Conservation (phyloP, 306 rosid species). For the Amphicarpaea edgeworthii region DNA sequence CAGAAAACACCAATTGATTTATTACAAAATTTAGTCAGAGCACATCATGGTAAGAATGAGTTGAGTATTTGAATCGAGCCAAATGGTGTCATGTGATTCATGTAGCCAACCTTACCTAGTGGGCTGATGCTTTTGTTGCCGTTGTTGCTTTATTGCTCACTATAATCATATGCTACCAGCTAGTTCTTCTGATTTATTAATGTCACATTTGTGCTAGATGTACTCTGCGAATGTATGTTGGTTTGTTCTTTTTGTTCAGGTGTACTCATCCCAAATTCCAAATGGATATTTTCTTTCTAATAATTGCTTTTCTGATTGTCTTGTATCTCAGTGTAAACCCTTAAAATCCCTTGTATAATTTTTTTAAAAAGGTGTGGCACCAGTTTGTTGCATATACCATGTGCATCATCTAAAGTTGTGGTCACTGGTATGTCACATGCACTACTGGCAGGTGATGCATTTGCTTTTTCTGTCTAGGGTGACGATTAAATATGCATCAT, state of each 20-base stretch:
- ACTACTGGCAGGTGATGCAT: constrained; percentile 12
- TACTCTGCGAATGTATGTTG: constrained; percentile 20
- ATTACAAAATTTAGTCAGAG: constrained; percentile 18
- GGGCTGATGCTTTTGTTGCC: not conserved
- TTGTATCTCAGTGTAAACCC: constrained; percentile 6
- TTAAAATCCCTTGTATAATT: not conserved
- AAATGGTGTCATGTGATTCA: not conserved
- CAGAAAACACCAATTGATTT: not conserved
- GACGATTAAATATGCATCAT: constrained; percentile 8
- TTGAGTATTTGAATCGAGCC: constrained; percentile 4
- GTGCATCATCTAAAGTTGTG: not conserved
- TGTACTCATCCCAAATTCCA: constrained; percentile 33
- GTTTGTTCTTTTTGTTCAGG: constrained; percentile 28
- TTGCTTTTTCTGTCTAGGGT: constrained; percentile 19
- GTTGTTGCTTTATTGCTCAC: not conserved
- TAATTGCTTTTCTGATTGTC: constrained; percentile 25
- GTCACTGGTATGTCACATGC: not conserved
- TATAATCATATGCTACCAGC: constrained; percentile 5
- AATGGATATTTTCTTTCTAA: not conserved
- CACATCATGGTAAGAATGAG: constrained; percentile 16
- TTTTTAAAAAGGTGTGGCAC: constrained; percentile 21
- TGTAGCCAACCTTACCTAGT: not conserved
- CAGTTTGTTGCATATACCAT: constrained; percentile 3
- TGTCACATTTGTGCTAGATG: constrained; percentile 29
- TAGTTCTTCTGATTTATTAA: constrained; percentile 4